Conservation (phyloP, 805 yeast species). For the Komagataella pastoris region DNA sequence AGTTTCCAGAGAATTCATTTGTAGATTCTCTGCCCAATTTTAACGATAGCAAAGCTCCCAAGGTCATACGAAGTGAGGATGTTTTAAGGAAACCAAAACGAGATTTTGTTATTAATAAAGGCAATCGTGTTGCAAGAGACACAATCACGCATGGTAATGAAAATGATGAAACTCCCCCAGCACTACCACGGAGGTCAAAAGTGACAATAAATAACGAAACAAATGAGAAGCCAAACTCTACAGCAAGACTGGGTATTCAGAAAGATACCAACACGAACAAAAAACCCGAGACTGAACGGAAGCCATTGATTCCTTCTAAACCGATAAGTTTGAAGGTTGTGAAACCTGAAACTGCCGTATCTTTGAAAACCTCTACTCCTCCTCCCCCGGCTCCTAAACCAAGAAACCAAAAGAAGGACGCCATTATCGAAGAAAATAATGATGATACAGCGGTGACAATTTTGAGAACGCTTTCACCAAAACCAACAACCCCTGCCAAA, state of each 20-base stretch:
- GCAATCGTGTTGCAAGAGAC: neutral
- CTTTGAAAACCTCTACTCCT: neutral
- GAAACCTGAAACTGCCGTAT: neutral
- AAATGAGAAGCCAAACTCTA: constrained; percentile 1
- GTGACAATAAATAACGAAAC: neutral
- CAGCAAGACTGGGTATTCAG: neutral
- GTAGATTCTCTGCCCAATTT: neutral
- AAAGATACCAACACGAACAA: neutral
- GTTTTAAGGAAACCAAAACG: constrained; percentile 5
- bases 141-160: neutral
- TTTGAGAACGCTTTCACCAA: neutral
- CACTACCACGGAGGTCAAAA: constrained; percentile 1
- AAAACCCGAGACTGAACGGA: neutral
- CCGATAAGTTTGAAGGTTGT: neutral
- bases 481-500: neutral
- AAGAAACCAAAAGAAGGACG: constrained; percentile 1
- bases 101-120: neutral
- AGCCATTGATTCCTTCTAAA: neutral
- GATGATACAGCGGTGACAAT: no score
- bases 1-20: constrained; percentile 1
- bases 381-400: constrained; percentile 1
- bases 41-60: constrained; percentile 8
- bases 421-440: neutral
- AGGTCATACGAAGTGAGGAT: constrained; percentile 11
- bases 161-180: neutral